Evolutionary conservation across 306 rosid species (phyloP).

Genomic region (Trichosanthes cucumerina): DNA sequence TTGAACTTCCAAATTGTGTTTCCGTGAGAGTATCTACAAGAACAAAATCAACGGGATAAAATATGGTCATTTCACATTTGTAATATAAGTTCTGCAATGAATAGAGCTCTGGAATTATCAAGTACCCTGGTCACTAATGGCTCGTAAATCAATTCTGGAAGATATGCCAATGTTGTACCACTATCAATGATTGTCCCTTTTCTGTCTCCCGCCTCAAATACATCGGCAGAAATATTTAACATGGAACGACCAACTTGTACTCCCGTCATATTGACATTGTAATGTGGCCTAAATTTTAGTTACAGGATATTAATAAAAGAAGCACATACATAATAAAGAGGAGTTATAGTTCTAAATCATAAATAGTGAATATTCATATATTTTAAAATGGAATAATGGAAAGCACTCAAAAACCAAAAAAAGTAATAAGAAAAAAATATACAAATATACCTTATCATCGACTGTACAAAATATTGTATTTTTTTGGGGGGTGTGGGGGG

Average conservation of each 20-base stretch:
- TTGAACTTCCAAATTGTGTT: slow-evolving; percentile 59
- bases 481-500: not conserved
- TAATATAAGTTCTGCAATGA: not conserved
- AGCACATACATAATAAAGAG: not conserved
- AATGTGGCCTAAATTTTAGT: slow-evolving; percentile 57
- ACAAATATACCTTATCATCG: not conserved
- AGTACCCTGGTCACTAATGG: slow-evolving; percentile 68
- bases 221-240: slow-evolving; percentile 48
- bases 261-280: slow-evolving; percentile 87
- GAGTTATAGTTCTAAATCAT: not conserved
- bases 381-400: not conserved
- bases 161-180: slow-evolving; percentile 99
- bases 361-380: not conserved
- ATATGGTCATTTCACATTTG: not conserved
- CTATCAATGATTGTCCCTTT: slow-evolving; percentile 94
- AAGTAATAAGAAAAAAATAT: not conserved
- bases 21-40: slow-evolving; percentile 62
- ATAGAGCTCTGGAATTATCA: slow-evolving; percentile 5
- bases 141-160: slow-evolving; percentile 69
- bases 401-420: not conserved
- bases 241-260: slow-evolving; percentile 67
- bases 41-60: not conserved
- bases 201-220: slow-evolving; percentile 50
- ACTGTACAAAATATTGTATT: not conserved
- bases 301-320: slow-evolving; percentile 6